phyloP scores from a whole-genome alignment of 176 grass and related monocot genomes.

The Lolium perenne region DNA sequence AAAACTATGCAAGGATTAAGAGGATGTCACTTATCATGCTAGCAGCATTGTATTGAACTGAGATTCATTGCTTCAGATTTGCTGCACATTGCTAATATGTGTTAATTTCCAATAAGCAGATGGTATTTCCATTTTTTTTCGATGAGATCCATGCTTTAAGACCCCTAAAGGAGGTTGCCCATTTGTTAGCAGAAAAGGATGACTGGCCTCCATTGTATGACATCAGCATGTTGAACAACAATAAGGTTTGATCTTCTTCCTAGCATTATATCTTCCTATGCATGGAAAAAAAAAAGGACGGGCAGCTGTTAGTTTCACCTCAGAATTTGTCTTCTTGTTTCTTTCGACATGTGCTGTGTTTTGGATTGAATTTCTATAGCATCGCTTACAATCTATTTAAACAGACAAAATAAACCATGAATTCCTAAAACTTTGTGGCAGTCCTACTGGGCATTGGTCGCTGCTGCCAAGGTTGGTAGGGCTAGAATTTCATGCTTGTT shows the following conservation, averaged over 20 bases:
- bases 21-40: neutral
- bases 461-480: neutral
- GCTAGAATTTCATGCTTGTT: neutral
- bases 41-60: neutral
- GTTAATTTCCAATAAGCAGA: conserved; percentile 39
- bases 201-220: conserved; percentile 87
- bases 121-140: conserved; percentile 89
- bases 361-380: neutral
- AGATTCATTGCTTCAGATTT: neutral
- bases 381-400: neutral
- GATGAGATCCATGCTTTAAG: conserved; percentile 75
- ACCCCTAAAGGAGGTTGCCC: conserved; percentile 74
- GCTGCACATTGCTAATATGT: neutral
- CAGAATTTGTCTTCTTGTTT: neutral
- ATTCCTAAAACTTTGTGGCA: neutral
- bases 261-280: neutral
- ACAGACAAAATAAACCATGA: neutral
- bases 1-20: neutral
- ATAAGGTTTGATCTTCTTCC: conserved; percentile 60
- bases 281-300: neutral
- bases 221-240: conserved; percentile 64
- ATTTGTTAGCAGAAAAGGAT: conserved; percentile 75
- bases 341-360: neutral
- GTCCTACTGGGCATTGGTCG: neutral
- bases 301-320: neutral